A percentile compares a stretch with the other conserved stretches of the same genome.
Conservation (phyloP, 306 rosid species). For the Sicyos baderoa region DNA sequence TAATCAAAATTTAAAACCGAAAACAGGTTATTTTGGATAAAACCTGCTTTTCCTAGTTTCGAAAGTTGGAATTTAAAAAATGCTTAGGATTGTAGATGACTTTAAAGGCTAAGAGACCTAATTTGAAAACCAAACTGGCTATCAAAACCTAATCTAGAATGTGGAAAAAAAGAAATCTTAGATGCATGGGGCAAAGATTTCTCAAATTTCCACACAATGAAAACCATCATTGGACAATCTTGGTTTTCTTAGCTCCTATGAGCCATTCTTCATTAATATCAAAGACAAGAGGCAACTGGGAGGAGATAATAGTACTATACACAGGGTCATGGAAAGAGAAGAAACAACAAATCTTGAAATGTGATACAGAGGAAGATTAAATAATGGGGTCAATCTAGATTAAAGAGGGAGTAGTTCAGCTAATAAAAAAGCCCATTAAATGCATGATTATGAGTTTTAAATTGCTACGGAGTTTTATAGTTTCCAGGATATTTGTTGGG, state of each 20-base stretch:
- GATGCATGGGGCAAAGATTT: background rate
- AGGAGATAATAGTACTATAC: background rate
- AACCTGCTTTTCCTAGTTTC: background rate
- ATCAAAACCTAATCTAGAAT: background rate
- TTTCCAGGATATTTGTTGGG: conserved; percentile 20
- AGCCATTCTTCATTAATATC: conserved; percentile 1
- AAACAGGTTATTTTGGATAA: background rate
- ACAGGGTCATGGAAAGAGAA: background rate
- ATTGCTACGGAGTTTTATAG: conserved; percentile 3
- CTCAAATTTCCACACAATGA: conserved; percentile 7
- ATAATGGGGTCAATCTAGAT: conserved; percentile 19
- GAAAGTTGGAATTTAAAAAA: background rate
- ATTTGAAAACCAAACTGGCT: background rate
- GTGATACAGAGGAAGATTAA: background rate
- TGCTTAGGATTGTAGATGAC: background rate
- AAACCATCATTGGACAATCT: conserved; percentile 4
- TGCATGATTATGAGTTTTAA: background rate
- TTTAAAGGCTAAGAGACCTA: background rate
- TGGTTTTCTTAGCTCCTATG: conserved; percentile 4
- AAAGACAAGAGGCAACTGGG: conserved; percentile 2
- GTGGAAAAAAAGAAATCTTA: background rate
- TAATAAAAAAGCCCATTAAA: conserved; percentile 13
- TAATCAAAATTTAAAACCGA: background rate
- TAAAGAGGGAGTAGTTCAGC: conserved; percentile 15
- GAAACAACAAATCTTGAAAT: conserved; percentile 6